Evolutionary conservation across 73 alveolate species (phyloP).

Genomic region (Strombidium stylifer): DNA sequence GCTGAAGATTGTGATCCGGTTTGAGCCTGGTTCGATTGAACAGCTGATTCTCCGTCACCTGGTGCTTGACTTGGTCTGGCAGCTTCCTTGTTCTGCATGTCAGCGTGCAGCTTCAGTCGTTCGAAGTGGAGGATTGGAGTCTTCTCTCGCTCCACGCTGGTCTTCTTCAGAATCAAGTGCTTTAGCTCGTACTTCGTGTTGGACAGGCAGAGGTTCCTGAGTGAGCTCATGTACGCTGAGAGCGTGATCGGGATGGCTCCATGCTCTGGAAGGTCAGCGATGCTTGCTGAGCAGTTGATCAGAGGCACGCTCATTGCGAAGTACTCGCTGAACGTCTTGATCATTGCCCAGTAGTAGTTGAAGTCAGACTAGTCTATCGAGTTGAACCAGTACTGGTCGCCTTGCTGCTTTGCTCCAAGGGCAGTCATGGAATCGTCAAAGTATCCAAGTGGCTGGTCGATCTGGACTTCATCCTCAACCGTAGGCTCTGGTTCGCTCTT

Average conservation of each 20-base stretch:
- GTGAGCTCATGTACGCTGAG: slow-evolving; percentile 37
- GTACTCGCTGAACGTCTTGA: slow-evolving; percentile 63
- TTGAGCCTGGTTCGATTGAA: not conserved
- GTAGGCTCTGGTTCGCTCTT: too few species aligned
- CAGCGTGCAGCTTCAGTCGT: slow-evolving; percentile 73
- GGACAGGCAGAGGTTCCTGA: slow-evolving; percentile 64
- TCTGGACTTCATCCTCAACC: not conserved
- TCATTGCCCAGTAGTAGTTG: slow-evolving; percentile 71
- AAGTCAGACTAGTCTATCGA: slow-evolving; percentile 36
- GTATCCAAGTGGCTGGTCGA: slow-evolving; percentile 26
- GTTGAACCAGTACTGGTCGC: not conserved
- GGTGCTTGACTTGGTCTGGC: slow-evolving; percentile 5
- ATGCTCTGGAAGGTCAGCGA: slow-evolving; percentile 7
- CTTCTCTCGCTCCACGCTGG: slow-evolving; percentile 78
- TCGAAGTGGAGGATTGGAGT: slow-evolving; percentile 82
- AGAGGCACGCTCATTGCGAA: slow-evolving; percentile 63
- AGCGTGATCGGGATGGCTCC: slow-evolving; percentile 25
- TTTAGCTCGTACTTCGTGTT: slow-evolving; percentile 78
- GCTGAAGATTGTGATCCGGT: not conserved
- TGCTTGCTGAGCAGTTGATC: slow-evolving; percentile 41
- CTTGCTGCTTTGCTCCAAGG: slow-evolving; percentile 32
- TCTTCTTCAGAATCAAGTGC: slow-evolving; percentile 72
- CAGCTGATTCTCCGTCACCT: not conserved
- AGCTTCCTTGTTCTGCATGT: slow-evolving; percentile 22
- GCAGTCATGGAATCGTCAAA: slow-evolving; percentile 25